Conservation (phyloP, 768 basidiomycete genomes). For the Dacryopinax spathularia region DNA sequence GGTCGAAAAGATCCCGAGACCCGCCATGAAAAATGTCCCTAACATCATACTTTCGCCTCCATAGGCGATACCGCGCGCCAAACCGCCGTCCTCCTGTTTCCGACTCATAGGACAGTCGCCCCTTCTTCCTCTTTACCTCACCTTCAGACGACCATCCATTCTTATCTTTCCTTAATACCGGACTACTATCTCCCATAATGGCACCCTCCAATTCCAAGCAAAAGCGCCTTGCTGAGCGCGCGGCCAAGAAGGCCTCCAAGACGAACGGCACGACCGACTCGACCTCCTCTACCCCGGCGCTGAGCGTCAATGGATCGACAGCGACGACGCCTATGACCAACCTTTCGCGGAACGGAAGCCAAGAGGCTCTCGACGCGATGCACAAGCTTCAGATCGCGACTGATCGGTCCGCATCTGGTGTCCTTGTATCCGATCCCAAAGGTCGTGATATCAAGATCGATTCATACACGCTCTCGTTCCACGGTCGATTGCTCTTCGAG, state of each 20-base stretch:
- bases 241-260: slow-evolving; percentile 60
- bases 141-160: not conserved
- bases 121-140: not conserved
- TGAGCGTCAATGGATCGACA: slow-evolving; percentile 48
- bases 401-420: slow-evolving; percentile 84
- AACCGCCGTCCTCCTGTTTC: not conserved
- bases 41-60: not conserved
- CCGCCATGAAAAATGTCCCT: not conserved
- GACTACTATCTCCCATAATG: slow-evolving; percentile 13
- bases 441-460: slow-evolving; percentile 96
- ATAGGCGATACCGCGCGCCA: not conserved
- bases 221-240: slow-evolving; percentile 91
- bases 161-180: slow-evolving; percentile 2
- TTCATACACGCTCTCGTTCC: slow-evolving; percentile 89
- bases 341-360: slow-evolving; percentile 60
- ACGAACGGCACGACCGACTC: slow-evolving; percentile 26
- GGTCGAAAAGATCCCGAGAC: not conserved
- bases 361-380: slow-evolving; percentile 72
- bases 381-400: slow-evolving; percentile 79
- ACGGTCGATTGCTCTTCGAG: slow-evolving; percentile 59
- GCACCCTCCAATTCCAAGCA: slow-evolving; percentile 37
- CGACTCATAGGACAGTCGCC: not conserved
- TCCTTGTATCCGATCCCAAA: slow-evolving; percentile 82
- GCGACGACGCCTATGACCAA: slow-evolving; percentile 68
- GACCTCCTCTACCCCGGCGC: slow-evolving; percentile 45